These are phyloP conservation scores for Phylloporus scabripes DNA, from an alignment of 768 basidiomycete genomes.

Conservation along the genomic window DNA sequence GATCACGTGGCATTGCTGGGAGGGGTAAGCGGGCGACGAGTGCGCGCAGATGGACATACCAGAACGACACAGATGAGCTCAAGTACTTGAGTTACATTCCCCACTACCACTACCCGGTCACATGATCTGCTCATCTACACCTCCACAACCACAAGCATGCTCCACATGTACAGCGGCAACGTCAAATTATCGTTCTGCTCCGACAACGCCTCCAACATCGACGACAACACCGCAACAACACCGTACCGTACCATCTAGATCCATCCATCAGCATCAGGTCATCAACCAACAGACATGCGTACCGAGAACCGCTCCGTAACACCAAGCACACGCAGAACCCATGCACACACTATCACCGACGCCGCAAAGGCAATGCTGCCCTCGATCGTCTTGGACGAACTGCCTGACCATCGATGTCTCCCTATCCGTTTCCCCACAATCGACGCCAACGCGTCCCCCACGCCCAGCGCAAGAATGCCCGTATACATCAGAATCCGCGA, in stretches of 20 bases:
- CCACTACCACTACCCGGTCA: constrained; percentile 22
- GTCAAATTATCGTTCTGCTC: constrained; percentile 98
- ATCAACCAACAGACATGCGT: constrained; percentile 22
- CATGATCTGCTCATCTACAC: constrained; percentile 18
- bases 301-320: constrained; percentile 75
- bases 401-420: constrained; percentile 75
- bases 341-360: constrained; percentile 65
- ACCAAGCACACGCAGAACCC: constrained; percentile 65
- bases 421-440: constrained; percentile 87
- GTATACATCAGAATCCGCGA: constrained; percentile 62
- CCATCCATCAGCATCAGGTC: constrained; percentile 15
- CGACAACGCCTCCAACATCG: constrained; percentile 83
- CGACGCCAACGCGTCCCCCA: constrained; percentile 94
- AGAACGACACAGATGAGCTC: neutral
- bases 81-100: constrained; percentile 2
- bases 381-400: constrained; percentile 84
- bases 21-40: neutral
- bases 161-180: constrained; percentile 95
- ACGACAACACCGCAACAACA: constrained; percentile 55
- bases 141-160: constrained; percentile 62
- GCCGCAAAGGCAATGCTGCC: constrained; percentile 78
- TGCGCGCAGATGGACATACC: neutral
- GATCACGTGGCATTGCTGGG: constrained; percentile 17
- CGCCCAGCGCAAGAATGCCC: constrained; percentile 82
- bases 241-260: constrained; percentile 63